These are phyloP conservation scores for Gossypium anomalum DNA, from an alignment of 345 rosid genomes.

Conservation along the genomic window DNA sequence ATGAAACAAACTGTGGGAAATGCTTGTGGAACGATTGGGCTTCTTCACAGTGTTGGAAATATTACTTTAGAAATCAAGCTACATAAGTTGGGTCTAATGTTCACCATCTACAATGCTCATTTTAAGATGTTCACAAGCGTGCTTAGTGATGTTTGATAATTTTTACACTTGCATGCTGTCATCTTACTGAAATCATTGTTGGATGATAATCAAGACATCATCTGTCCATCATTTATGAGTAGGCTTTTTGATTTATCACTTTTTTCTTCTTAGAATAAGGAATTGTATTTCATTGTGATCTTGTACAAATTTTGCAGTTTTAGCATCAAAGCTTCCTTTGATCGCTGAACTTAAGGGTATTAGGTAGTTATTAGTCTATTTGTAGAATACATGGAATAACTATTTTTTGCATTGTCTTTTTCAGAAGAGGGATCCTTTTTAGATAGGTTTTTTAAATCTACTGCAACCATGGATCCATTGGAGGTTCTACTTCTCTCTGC, in stretches of 20 bases:
- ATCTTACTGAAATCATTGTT: background rate
- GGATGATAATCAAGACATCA: background rate
- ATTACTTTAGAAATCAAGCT: slow-evolving; percentile 67
- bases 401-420: slow-evolving; percentile 24
- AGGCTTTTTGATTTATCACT: background rate
- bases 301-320: background rate
- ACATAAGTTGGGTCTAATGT: slow-evolving; percentile 36
- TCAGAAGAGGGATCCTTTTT: slow-evolving; percentile 77
- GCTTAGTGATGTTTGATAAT: background rate
- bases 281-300: background rate
- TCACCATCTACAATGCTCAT: slow-evolving; percentile 1
- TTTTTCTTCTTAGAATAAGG: background rate
- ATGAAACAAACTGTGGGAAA: slow-evolving; percentile 97
- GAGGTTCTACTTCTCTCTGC: slow-evolving; percentile 40
- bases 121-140: background rate
- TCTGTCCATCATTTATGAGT: background rate
- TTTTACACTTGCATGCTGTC: background rate
- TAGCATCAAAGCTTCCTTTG: background rate
- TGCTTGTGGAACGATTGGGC: slow-evolving; percentile 98
- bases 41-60: slow-evolving; percentile 95
- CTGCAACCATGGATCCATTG: slow-evolving; percentile 70
- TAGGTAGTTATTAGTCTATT: background rate
- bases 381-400: background rate
- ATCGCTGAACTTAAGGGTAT: background rate
- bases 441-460: slow-evolving; percentile 71